phyloP scores from a whole-genome alignment of 257 asterid genomes.

The Nemophila menziesii region DNA sequence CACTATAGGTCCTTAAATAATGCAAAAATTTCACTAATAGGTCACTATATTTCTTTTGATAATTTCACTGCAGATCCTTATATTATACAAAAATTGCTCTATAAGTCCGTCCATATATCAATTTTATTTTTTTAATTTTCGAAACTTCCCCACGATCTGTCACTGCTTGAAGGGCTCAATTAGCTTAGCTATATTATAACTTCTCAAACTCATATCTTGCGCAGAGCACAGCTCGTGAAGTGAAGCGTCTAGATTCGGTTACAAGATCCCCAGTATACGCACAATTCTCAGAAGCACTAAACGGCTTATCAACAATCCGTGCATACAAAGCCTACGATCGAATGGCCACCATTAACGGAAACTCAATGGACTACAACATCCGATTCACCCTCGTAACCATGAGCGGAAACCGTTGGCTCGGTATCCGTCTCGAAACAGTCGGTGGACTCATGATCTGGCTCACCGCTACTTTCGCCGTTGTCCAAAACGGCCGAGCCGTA shows the following conservation, averaged over 20 bases:
- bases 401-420: conserved; percentile 97
- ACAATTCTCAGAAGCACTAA: conserved; percentile 91
- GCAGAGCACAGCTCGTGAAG: conserved; percentile 97
- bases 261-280: conserved; percentile 97
- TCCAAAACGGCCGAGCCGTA: conserved; percentile 81
- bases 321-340: conserved; percentile 95
- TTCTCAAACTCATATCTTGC: conserved; percentile 8
- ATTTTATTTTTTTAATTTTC: no score
- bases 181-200: no score
- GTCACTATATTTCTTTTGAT: no score
- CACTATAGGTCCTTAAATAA: no score
- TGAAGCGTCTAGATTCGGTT: conserved; percentile 85
- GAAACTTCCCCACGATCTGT: no score
- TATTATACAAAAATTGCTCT: no score
- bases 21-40: no score
- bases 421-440: conserved; percentile 74
- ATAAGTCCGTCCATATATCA: no score
- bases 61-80: no score
- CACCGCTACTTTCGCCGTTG: conserved; percentile 89
- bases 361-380: conserved; percentile 78
- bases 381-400: conserved; percentile 81
- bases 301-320: conserved; percentile 82
- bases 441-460: conserved; percentile 98
- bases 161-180: no score
- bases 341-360: conserved; percentile 77